Conservation (phyloP, 805 yeast species). For the Candida boleticola region DNA sequence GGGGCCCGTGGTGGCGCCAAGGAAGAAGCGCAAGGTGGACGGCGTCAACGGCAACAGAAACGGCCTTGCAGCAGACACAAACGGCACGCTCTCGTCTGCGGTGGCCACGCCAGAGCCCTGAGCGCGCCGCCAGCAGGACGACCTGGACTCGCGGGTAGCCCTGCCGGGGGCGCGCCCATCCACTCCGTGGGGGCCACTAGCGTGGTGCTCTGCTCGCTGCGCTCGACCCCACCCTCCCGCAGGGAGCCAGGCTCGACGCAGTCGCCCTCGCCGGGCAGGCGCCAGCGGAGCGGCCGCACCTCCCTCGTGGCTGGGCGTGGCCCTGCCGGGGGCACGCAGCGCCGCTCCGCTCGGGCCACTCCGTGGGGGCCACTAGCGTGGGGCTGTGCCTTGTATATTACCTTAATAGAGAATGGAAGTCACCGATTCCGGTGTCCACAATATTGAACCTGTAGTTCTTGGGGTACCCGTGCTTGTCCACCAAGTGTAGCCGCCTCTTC, state of each 20-base stretch:
- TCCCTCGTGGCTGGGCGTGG: no score
- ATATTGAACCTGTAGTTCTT: slow-evolving; percentile 27
- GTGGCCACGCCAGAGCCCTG: slow-evolving; percentile 4
- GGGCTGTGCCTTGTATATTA: background rate
- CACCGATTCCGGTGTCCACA: slow-evolving; percentile 24
- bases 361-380: background rate
- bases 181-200: background rate
- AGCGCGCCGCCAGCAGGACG: background rate
- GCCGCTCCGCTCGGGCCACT: background rate
- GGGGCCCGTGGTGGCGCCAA: slow-evolving; percentile 53
- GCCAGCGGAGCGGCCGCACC: background rate
- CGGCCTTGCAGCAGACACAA: slow-evolving; percentile 12
- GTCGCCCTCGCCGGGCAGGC: background rate
- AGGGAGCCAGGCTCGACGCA: background rate
- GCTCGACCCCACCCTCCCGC: no score
- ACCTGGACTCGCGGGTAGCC: no score
- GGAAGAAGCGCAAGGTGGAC: slow-evolving; percentile 36
- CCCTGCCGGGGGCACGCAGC: background rate
- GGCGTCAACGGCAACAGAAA: slow-evolving; percentile 25
- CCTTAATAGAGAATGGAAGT: slow-evolving; percentile 5
- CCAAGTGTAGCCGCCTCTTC: slow-evolving; percentile 47
- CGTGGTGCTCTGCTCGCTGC: background rate
- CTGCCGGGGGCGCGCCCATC: no score
- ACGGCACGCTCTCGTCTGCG: slow-evolving; percentile 24
- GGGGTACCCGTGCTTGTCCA: slow-evolving; percentile 52